phyloP scores from a whole-genome alignment of 805 yeast species.

The Zygoascus tannicola region DNA sequence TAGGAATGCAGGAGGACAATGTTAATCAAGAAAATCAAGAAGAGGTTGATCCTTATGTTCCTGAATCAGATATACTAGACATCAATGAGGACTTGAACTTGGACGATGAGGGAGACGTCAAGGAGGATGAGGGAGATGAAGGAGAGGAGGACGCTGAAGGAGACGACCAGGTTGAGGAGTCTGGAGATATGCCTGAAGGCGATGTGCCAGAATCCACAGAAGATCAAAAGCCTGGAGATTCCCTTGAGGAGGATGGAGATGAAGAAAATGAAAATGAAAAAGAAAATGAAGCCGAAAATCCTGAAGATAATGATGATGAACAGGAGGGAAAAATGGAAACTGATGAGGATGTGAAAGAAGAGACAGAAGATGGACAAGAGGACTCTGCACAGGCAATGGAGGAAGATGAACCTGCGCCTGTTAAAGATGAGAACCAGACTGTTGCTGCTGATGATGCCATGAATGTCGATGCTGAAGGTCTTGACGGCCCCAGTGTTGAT shows the following conservation, averaged over 20 bases:
- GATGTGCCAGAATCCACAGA: slow-evolving; percentile 24
- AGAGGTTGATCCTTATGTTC: slow-evolving; percentile 59
- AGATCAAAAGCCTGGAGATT: slow-evolving; percentile 27
- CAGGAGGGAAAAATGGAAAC: slow-evolving; percentile 25
- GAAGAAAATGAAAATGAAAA: slow-evolving; percentile 19
- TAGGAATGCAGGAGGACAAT: slow-evolving; percentile 16
- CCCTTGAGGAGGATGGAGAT: slow-evolving; percentile 24
- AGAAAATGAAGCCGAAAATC: slow-evolving; percentile 16
- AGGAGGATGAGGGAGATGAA: slow-evolving; percentile 30
- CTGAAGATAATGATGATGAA: slow-evolving; percentile 20
- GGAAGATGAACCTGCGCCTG: slow-evolving; percentile 11
- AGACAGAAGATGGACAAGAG: slow-evolving; percentile 23
- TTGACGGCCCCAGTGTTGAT: slow-evolving; percentile 57
- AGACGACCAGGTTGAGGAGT: slow-evolving; percentile 22
- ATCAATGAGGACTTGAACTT: slow-evolving; percentile 87
- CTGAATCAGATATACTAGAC: slow-evolving; percentile 79
- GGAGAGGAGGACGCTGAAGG: slow-evolving; percentile 27
- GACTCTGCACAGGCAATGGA: slow-evolving; percentile 18
- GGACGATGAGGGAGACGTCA: slow-evolving; percentile 61
- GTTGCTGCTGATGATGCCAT: slow-evolving; percentile 25
- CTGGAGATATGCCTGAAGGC: slow-evolving; percentile 19
- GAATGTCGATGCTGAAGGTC: slow-evolving; percentile 49
- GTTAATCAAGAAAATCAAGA: slow-evolving; percentile 22
- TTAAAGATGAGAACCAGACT: slow-evolving; percentile 17
- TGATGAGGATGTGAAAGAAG: slow-evolving; percentile 26